phyloP scores from a whole-genome alignment of 2,329 filamentous ascomycete species.

The Apiospora marii region DNA sequence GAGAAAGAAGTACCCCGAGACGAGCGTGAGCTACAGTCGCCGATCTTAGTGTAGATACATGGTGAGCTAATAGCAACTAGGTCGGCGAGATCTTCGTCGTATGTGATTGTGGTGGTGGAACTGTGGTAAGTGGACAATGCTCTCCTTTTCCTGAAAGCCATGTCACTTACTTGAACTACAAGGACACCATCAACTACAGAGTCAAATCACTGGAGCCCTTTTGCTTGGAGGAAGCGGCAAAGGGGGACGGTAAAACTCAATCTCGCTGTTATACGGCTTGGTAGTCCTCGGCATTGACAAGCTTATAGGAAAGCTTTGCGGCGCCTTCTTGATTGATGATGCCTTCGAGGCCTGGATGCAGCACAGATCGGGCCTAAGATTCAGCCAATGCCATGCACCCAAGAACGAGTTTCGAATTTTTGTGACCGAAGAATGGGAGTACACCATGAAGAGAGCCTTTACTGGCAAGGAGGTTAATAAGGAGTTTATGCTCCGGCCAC shows the following conservation, averaged over 20 bases:
- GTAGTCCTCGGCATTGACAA: neutral
- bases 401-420: neutral
- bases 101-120: constrained; percentile 39
- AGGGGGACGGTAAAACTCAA: neutral
- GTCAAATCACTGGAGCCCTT: neutral
- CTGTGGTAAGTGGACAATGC: neutral
- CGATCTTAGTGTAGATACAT: constrained; percentile 36
- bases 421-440: constrained; percentile 8
- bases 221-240: neutral
- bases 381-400: neutral
- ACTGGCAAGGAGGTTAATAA: neutral
- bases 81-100: constrained; percentile 38
- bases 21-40: neutral
- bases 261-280: too few species aligned
- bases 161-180: neutral
- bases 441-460: constrained; percentile 3
- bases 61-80: constrained; percentile 33
- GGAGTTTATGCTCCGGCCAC: neutral
- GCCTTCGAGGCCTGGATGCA: neutral
- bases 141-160: too few species aligned
- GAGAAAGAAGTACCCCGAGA: neutral
- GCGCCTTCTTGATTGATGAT: neutral
- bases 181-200: neutral
- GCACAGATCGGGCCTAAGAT: neutral
- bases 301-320: neutral